Evolutionary conservation across 2,329 filamentous ascomycete genomes (phyloP).

Genomic region (Colletotrichum chrysophilum): DNA sequence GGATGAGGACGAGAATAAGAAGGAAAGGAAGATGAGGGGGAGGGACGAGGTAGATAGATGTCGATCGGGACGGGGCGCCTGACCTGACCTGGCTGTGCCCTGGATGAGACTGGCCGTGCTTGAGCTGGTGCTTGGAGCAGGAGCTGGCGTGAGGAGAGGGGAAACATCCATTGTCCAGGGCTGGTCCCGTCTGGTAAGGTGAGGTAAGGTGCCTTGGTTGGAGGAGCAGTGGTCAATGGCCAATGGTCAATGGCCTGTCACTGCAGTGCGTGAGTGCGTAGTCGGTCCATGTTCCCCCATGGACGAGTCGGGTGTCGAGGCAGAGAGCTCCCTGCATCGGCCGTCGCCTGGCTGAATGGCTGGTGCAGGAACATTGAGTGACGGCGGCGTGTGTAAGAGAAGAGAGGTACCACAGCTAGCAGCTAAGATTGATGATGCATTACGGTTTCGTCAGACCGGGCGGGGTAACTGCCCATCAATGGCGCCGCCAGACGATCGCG

Average conservation of each 20-base stretch:
- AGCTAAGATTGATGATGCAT: slow-evolving; percentile 12
- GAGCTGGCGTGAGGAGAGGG: background rate
- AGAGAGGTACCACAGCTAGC: background rate
- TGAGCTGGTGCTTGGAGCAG: background rate
- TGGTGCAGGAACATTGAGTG: background rate
- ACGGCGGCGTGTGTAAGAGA: background rate
- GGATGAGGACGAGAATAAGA: slow-evolving; percentile 17
- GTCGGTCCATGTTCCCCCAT: background rate
- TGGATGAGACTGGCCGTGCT: background rate
- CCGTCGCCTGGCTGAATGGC: background rate
- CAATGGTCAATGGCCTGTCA: background rate
- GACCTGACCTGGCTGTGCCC: slow-evolving; percentile 1
- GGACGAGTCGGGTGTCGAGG: background rate
- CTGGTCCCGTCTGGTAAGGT: background rate
- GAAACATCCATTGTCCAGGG: background rate
- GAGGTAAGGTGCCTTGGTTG: background rate
- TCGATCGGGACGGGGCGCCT: slow-evolving; percentile 9
- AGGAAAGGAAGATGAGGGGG: background rate
- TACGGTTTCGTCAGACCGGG: slow-evolving; percentile 24
- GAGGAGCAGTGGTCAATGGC: background rate
- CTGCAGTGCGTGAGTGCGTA: background rate
- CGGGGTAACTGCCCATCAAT: slow-evolving; percentile 22
- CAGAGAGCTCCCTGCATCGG: background rate
- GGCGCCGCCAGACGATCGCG: slow-evolving; percentile 19
- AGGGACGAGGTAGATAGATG: slow-evolving; percentile 6